These are phyloP conservation scores for Adansonia rubrostipa DNA, from an alignment of 441 rosid species.

Conservation along the genomic window DNA sequence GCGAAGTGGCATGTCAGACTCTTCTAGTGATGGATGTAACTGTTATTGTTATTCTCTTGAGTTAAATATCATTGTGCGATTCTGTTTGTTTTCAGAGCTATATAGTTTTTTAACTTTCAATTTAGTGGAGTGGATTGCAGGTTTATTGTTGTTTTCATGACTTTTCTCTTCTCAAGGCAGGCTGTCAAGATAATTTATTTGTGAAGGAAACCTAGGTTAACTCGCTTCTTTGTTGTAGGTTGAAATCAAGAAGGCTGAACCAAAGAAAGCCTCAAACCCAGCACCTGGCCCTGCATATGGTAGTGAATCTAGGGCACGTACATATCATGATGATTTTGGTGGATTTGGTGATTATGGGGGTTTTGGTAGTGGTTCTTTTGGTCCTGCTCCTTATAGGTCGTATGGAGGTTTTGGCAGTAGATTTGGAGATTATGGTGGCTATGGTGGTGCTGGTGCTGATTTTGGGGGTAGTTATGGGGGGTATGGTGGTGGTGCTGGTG, in stretches of 20 bases:
- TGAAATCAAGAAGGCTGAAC: slow-evolving; percentile 51
- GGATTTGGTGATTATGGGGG: slow-evolving; percentile 32
- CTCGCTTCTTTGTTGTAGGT: slow-evolving; percentile 46
- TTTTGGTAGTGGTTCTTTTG: slow-evolving; percentile 32
- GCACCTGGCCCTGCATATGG: slow-evolving; percentile 36
- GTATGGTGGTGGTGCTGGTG: slow-evolving; percentile 32
- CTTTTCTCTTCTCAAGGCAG: not conserved
- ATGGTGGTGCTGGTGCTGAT: slow-evolving; percentile 31
- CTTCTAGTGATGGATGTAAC: not conserved
- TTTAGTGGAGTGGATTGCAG: not conserved
- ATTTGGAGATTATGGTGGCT: slow-evolving; percentile 37
- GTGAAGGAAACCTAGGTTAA: slow-evolving; percentile 35
- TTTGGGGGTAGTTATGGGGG: slow-evolving; percentile 38
- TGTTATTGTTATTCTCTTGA: not conserved
- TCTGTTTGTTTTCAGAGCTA: not conserved
- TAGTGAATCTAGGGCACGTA: slow-evolving; percentile 40
- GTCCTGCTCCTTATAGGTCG: slow-evolving; percentile 40
- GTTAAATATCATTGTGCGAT: not conserved
- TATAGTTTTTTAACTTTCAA: not conserved
- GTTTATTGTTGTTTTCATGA: not conserved
- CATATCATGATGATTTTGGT: slow-evolving; percentile 32
- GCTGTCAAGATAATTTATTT: slow-evolving; percentile 1
- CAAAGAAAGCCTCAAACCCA: slow-evolving; percentile 41
- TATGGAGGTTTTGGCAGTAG: slow-evolving; percentile 38
- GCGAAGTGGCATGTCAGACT: not conserved